These are phyloP conservation scores for Collybia sordida DNA, from an alignment of 768 basidiomycete genomes.

Conservation along the genomic window DNA sequence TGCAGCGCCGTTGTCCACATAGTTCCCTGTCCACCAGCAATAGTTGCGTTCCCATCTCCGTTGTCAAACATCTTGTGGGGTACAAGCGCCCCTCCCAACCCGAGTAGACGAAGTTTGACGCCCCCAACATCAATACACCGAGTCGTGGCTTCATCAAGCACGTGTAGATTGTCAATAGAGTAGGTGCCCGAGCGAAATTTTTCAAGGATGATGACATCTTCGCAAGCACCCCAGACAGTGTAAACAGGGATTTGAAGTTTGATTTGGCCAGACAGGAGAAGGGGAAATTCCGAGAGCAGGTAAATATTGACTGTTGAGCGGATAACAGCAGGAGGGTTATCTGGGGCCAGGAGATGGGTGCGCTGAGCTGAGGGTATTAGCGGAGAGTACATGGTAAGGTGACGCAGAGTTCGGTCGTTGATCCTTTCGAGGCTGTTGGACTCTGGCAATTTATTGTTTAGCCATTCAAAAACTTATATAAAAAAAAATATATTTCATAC, in stretches of 20 bases:
- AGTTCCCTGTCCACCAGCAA: conserved; percentile 96
- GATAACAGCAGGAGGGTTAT: conserved; percentile 65
- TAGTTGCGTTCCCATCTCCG: conserved; percentile 92
- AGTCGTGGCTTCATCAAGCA: conserved; percentile 96
- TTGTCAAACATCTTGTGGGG: conserved; percentile 95
- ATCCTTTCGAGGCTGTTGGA: conserved; percentile 81
- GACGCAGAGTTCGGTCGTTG: conserved; percentile 93
- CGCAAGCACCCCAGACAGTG: conserved; percentile 96
- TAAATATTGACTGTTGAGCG: conserved; percentile 74
- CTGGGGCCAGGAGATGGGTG: conserved; percentile 70
- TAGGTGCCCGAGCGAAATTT: conserved; percentile 86
- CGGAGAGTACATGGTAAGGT: conserved; percentile 95
- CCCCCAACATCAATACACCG: conserved; percentile 90
- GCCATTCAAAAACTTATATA: too few relatives aligned
- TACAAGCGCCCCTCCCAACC: conserved; percentile 92
- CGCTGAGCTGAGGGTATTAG: conserved; percentile 85
- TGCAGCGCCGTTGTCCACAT: conserved; percentile 99
- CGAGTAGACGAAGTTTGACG: conserved; percentile 90
- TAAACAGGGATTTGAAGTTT: conserved; percentile 92
- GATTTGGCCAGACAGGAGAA: conserved; percentile 86
- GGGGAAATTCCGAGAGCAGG: conserved; percentile 91
- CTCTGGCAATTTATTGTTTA: conserved; percentile 41
- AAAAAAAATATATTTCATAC: conserved; percentile 35
- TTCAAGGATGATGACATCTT: conserved; percentile 91
- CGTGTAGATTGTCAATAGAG: conserved; percentile 83